Evolutionary conservation across 208 protist genomes (phyloP), one percentile per base, ranked within the genome.

Genomic region (Crithidia bombi): DNA sequence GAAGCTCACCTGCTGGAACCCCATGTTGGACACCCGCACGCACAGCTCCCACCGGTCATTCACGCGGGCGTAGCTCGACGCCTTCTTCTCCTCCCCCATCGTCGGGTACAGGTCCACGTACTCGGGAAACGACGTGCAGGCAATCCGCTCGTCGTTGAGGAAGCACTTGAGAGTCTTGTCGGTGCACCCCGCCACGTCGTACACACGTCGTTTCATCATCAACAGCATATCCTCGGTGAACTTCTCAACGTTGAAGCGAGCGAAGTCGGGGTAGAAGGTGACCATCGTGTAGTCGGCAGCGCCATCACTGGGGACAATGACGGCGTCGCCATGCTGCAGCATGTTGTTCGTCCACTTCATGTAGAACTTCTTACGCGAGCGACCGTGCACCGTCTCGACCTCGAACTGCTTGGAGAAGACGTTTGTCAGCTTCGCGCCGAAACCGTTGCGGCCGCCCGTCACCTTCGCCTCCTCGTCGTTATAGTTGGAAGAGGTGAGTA

Each of bases 371-470:
- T 97, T 91, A 36, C 84, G 86, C 3, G 85, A 91, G 35, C 87
- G 84, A 19, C 81, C 77, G 77, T 99, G 98, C 30, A 91, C 85
- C 14, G 98, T 99, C 82, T 99, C 98, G 11, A 99, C 85, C 46
- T 94, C 88, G 64, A 99, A 99, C 41, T 97, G 71, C 7, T 66
- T 98, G 9, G 98, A 99, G 81, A 99, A 99, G 23, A 99, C 99
- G 84, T 99, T 99, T 28, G 98, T 98, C 35, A 99, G 90, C 83
- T 99, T 99, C 10, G 99, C 99, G 72, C 99, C 99, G 75, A 98
- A 99, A 23, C 99, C 95, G 77, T 98, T 98, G 44, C 93, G 85
- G 25, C 96, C 96, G 25, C 97, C 97, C 1, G 97, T 99, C 23
- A 99, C 92, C 73, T 99, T 98, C 59, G 99, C 95, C 78, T 99